Percentiles rank a stretch among this genome's conserved stretches.
These are phyloP conservation scores for Chionographis japonica DNA, from an alignment of 106 monocot genomes.

Conservation along the genomic window DNA sequence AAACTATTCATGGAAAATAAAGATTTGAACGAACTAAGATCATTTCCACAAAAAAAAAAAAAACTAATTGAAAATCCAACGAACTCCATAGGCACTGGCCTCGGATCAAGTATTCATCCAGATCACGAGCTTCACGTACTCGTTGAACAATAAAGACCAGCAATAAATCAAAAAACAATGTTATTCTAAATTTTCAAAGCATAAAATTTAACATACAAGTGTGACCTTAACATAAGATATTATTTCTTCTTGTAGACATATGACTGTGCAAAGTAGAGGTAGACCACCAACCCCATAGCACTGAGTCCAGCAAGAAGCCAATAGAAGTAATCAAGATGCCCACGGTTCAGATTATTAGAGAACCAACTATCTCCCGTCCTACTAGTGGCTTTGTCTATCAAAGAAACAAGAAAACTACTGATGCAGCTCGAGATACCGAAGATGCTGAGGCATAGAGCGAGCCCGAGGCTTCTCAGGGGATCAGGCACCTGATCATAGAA, in stretches of 20 bases:
- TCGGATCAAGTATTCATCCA: no score
- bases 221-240: not conserved
- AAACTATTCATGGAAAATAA: no score
- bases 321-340: conserved; percentile 30
- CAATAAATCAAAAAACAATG: no score
- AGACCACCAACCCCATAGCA: conserved; percentile 8
- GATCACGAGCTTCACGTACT: no score
- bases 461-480: conserved; percentile 24
- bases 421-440: conserved; percentile 27
- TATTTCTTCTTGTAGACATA: conserved; percentile 17
- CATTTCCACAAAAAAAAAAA: no score
- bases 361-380: conserved; percentile 15
- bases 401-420: conserved; percentile 20
- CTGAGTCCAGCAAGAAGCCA: conserved; percentile 26
- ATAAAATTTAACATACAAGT: no score
- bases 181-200: not conserved
- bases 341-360: conserved; percentile 12
- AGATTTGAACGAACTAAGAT: no score
- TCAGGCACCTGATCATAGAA: conserved; percentile 35
- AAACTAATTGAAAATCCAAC: no score
- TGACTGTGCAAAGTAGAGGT: conserved; percentile 1
- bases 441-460: conserved; percentile 28
- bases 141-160: no score
- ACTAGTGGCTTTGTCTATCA: conserved; percentile 5
- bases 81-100: no score